phyloP scores from a whole-genome alignment of 2,329 filamentous ascomycete species.

The Chaetomiaceae sp. region DNA sequence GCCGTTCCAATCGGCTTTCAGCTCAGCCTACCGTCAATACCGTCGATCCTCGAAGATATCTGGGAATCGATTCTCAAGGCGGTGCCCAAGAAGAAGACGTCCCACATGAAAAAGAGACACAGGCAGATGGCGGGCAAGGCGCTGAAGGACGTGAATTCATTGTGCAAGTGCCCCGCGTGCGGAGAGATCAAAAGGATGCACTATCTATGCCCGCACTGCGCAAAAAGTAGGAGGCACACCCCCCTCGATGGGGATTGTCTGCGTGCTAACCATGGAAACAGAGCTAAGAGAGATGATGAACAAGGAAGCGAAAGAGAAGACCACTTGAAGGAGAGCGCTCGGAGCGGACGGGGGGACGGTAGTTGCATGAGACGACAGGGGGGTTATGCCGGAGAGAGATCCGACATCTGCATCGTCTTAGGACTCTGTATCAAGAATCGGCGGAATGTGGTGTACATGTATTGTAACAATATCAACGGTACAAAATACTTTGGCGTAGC shows the following conservation, averaged over 20 bases:
- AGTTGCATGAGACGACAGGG: background rate
- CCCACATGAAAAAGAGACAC: conserved; percentile 89
- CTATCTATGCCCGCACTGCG: conserved; percentile 80
- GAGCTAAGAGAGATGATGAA: conserved; percentile 43
- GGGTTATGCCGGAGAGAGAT: background rate
- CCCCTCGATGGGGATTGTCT: background rate
- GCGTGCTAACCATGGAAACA: conserved; percentile 28
- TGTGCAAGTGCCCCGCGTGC: conserved; percentile 88
- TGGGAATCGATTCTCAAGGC: conserved; percentile 92
- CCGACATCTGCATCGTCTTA: background rate
- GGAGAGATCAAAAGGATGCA: conserved; percentile 86
- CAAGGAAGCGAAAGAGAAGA: conserved; percentile 15
- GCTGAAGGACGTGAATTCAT: conserved; percentile 78
- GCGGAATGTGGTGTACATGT: conserved; percentile 12
- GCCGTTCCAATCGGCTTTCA: conserved; percentile 44
- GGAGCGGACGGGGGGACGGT: background rate
- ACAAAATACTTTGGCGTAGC: background rate
- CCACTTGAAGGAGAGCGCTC: conserved; percentile 1
- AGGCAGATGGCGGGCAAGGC: conserved; percentile 95
- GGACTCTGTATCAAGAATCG: too few species aligned
- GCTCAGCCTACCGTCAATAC: conserved; percentile 53
- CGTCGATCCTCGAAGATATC: conserved; percentile 70
- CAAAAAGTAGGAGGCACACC: conserved; percentile 61
- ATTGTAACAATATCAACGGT: conserved; percentile 13
- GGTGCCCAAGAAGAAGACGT: conserved; percentile 98